Evolutionary conservation across 2,329 filamentous ascomycete species (phyloP).

Genomic region (Epicoccum sorghinum): DNA sequence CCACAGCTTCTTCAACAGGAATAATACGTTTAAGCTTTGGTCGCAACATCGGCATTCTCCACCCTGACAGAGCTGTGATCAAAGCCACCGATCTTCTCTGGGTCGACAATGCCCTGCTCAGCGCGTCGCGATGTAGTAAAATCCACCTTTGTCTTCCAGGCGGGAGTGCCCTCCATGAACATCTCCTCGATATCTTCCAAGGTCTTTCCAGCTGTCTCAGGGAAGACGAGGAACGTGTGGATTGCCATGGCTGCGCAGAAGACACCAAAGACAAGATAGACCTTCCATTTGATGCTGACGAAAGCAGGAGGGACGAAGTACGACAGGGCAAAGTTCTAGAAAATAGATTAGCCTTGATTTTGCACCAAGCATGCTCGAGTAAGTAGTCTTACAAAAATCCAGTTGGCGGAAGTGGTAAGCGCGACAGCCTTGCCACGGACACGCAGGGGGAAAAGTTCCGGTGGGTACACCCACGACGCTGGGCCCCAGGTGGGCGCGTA

Average conservation of each 20-base stretch:
- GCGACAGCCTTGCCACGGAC: conserved; percentile 69
- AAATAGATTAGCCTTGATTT: conserved; percentile 28
- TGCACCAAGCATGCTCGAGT: too few species aligned
- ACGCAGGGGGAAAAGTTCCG: conserved; percentile 67
- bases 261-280: conserved; percentile 77
- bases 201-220: conserved; percentile 74
- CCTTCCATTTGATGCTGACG: conserved; percentile 63
- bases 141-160: conserved; percentile 59
- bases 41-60: conserved; percentile 7
- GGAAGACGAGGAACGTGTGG: conserved; percentile 70
- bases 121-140: conserved; percentile 29
- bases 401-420: conserved; percentile 66
- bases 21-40: conserved; percentile 1
- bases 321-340: conserved; percentile 61
- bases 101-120: conserved; percentile 33
- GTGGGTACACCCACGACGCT: conserved; percentile 63
- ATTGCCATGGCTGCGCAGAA: conserved; percentile 73
- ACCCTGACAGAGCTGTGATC: conserved; percentile 13
- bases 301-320: conserved; percentile 65
- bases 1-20: too few species aligned
- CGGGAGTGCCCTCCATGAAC: conserved; percentile 63
- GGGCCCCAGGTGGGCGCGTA: conserved; percentile 71
- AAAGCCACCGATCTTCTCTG: conserved; percentile 28
- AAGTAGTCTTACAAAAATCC: conserved; percentile 52
- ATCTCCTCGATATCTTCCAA: conserved; percentile 79